Conservation (phyloP, 192 early-diverging fungal species). For the Chytriomyces confervae region DNA sequence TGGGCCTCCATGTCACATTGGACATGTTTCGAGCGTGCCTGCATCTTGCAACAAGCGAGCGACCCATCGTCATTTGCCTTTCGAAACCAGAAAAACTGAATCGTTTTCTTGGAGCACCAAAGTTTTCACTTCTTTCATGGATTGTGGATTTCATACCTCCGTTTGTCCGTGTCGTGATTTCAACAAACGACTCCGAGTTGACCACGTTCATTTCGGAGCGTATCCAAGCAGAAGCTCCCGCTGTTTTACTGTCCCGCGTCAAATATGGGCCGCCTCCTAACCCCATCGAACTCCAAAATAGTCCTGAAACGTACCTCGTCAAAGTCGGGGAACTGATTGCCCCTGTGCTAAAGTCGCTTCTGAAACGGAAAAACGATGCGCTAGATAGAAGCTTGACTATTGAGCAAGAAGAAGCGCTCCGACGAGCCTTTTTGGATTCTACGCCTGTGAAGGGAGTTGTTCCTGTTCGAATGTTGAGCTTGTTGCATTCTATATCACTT, state of each 20-base stretch:
- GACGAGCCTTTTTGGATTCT: conserved; percentile 8
- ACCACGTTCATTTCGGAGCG: conserved; percentile 2
- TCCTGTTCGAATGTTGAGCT: conserved; percentile 22
- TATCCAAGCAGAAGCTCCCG: neutral
- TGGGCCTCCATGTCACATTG: conserved; percentile 10
- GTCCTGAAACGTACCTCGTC: conserved; percentile 13
- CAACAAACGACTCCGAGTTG: neutral
- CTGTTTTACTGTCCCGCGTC: neutral
- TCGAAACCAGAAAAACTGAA: conserved; percentile 22
- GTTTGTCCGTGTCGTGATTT: conserved; percentile 25
- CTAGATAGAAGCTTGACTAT: neutral
- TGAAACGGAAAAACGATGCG: conserved; percentile 27
- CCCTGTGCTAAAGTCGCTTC: conserved; percentile 25
- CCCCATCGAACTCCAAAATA: neutral
- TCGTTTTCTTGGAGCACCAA: neutral
- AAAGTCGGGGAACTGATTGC: conserved; percentile 23
- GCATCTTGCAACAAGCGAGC: conserved; percentile 16
- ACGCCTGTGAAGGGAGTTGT: conserved; percentile 4
- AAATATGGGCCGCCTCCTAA: conserved; percentile 18
- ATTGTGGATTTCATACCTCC: conserved; percentile 24
- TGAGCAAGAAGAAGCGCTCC: conserved; percentile 17
- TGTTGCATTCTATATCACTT: conserved; percentile 3
- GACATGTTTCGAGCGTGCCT: conserved; percentile 25
- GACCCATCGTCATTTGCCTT: conserved; percentile 21
- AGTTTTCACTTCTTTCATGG: conserved; percentile 16